Conservation (phyloP, 768 basidiomycete genomes). For the Lactifluus volemus region DNA sequence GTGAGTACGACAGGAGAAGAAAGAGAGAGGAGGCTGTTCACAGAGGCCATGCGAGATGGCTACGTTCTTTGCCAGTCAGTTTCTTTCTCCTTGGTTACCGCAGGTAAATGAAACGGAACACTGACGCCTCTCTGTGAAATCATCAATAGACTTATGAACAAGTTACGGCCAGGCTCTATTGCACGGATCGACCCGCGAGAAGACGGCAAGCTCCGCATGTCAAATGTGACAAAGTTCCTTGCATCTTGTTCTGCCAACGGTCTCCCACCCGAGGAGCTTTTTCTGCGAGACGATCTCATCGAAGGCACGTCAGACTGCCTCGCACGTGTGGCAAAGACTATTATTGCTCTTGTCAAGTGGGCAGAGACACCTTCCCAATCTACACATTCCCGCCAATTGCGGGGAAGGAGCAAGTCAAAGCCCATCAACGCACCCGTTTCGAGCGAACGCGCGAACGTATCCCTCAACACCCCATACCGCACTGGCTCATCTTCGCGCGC, state of each 20-base stretch:
- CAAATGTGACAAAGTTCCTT: constrained; percentile 72
- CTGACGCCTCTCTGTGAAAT: constrained; percentile 21
- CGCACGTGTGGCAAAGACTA: constrained; percentile 65
- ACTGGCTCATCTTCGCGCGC: constrained; percentile 31
- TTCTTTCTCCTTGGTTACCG: constrained; percentile 6
- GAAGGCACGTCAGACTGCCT: constrained; percentile 52
- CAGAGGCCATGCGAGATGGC: constrained; percentile 74
- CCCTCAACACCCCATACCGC: constrained; percentile 4
- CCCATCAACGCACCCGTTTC: constrained; percentile 25
- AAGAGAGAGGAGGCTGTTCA: constrained; percentile 62
- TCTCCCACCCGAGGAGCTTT: constrained; percentile 52
- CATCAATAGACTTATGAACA: constrained; percentile 61
- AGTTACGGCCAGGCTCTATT: constrained; percentile 53
- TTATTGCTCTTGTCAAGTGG: constrained; percentile 56
- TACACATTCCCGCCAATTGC: constrained; percentile 38
- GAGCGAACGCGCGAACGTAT: constrained; percentile 27
- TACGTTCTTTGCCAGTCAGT: constrained; percentile 87
- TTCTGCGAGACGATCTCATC: constrained; percentile 59
- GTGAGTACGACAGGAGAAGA: constrained; percentile 56
- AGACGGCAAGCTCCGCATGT: constrained; percentile 54
- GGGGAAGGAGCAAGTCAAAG: constrained; percentile 27
- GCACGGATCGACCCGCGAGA: constrained; percentile 57
- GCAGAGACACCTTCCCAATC: constrained; percentile 47
- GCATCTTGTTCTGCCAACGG: constrained; percentile 66
- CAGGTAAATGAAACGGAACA: background rate